Percentiles rank a stretch among this genome's conserved stretches.
phyloP scores from a whole-genome alignment of 805 yeast species.

The Kodamaea laetipori region DNA sequence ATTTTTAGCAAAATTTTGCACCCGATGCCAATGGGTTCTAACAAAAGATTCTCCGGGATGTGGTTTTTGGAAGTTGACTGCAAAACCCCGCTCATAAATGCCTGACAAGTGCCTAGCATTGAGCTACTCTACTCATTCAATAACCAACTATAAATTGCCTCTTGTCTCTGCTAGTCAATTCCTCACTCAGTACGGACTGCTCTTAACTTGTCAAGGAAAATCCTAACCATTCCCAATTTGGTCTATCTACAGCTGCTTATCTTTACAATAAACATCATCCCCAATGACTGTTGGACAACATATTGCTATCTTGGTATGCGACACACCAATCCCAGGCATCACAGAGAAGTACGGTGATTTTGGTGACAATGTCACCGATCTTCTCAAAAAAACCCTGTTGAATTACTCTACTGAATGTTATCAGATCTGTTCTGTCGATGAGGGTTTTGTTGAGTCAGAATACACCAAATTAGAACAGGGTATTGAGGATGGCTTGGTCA shows the following conservation, averaged over 20 bases:
- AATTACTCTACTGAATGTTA: constrained; percentile 29
- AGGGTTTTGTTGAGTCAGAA: constrained; percentile 16
- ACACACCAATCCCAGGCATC: constrained; percentile 34
- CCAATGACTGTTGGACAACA: constrained; percentile 21
- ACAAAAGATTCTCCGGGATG: no score
- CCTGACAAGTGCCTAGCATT: no score
- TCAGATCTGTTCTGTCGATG: constrained; percentile 32
- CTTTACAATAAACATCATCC: background rate
- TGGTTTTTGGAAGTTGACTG: no score
- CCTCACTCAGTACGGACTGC: no score
- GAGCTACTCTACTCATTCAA: no score
- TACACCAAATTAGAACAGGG: constrained; percentile 24
- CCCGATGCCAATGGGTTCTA: no score
- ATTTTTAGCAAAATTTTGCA: no score
- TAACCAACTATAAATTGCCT: no score
- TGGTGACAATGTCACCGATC: constrained; percentile 47
- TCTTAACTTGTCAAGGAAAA: background rate
- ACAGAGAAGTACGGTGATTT: constrained; percentile 49
- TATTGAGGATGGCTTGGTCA: constrained; percentile 28
- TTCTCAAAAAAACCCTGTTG: constrained; percentile 29
- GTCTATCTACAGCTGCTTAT: background rate
- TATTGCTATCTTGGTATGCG: constrained; percentile 44
- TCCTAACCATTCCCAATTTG: constrained; percentile 1
- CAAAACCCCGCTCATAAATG: no score
- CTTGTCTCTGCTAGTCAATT: no score